A percentile compares a stretch with the other conserved stretches of the same genome.
Conservation (phyloP, 2,329 filamentous ascomycete genomes). For the Alternaria novae-zelandiae region DNA sequence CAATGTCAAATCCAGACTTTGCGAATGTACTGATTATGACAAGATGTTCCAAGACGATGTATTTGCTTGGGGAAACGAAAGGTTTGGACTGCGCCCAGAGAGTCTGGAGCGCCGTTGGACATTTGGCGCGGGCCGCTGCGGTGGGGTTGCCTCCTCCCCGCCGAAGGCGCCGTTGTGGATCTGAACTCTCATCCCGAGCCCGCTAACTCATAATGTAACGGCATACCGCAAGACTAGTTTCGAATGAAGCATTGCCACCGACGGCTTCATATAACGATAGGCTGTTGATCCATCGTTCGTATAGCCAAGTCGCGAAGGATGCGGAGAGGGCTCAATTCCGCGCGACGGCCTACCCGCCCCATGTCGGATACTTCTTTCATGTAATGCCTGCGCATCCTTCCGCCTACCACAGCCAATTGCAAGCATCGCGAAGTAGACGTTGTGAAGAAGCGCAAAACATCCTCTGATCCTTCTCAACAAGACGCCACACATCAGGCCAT, state of each 20-base stretch:
- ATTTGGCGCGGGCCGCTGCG: background rate
- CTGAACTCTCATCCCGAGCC: background rate
- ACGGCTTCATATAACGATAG: background rate
- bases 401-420: background rate
- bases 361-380: background rate
- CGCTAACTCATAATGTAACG: background rate
- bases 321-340: background rate
- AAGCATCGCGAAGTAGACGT: background rate
- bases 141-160: background rate
- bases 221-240: background rate
- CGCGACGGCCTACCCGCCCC: background rate
- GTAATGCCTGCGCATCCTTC: background rate
- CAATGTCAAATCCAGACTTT: background rate
- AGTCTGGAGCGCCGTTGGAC: background rate
- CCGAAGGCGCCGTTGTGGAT: too few relatives aligned
- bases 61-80: too few relatives aligned
- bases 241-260: background rate
- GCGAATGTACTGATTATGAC: too few relatives aligned
- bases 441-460: background rate
- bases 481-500: background rate
- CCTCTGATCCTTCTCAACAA: background rate
- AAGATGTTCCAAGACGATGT: too few relatives aligned
- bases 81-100: too few relatives aligned
- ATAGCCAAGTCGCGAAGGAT: background rate
- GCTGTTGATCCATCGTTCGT: background rate